Evolutionary conservation across 768 basidiomycete species (phyloP).

Genomic region (Lactifluus pinguis): DNA sequence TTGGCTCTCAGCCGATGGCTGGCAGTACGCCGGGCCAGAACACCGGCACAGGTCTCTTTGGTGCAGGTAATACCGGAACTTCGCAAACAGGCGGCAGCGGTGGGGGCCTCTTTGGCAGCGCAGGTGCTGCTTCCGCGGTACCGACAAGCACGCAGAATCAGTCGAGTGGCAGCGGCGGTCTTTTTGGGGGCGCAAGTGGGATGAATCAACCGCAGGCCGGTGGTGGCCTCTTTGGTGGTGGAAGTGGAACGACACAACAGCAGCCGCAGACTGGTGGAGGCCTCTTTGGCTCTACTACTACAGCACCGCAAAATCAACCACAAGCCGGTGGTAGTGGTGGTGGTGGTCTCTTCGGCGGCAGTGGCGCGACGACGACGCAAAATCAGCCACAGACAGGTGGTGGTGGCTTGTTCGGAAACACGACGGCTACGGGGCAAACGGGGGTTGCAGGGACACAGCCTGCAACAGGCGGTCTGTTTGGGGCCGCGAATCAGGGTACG

Average conservation of each 20-base stretch:
- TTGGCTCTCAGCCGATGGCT: conserved; percentile 5
- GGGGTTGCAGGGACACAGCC: background rate
- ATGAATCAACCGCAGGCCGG: background rate
- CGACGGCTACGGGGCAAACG: conserved; percentile 7
- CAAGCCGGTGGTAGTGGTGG: background rate
- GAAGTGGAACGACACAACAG: background rate
- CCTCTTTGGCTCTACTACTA: conserved; percentile 16
- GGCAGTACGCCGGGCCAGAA: background rate
- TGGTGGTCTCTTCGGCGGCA: conserved; percentile 1
- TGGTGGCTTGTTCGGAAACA: conserved; percentile 25
- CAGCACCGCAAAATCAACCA: background rate
- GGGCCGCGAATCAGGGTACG: conserved; percentile 15
- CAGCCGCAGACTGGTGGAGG: conserved; percentile 14
- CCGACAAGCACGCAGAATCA: too few relatives aligned
- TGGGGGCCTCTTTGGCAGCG: too few relatives aligned
- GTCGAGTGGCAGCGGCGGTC: too few relatives aligned
- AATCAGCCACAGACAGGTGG: conserved; percentile 2
- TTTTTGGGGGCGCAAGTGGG: conserved; percentile 18
- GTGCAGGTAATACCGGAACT: conserved; percentile 2
- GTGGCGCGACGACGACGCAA: background rate
- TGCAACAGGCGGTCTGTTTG: conserved; percentile 21
- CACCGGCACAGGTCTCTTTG: conserved; percentile 1
- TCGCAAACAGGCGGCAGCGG: conserved; percentile 13
- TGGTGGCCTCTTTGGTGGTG: conserved; percentile 6
- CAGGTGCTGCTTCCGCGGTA: too few relatives aligned